phyloP scores from a whole-genome alignment of 768 basidiomycete genomes.

The Suillus tomentosus region DNA sequence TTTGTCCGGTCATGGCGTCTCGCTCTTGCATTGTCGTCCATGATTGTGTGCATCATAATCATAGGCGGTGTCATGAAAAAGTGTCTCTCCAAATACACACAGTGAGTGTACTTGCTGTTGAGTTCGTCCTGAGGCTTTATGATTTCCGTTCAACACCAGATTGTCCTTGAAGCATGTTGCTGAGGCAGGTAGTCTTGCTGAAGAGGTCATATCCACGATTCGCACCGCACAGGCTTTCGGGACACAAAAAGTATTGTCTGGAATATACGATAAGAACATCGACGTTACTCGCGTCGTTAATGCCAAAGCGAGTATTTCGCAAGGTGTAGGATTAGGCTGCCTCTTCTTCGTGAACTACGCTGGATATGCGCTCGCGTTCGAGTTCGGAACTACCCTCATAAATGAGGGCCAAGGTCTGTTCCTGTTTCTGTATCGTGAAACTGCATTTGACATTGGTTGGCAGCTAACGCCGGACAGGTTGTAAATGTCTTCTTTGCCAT shows the following conservation, averaged over 20 bases:
- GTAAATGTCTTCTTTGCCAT: constrained; percentile 55
- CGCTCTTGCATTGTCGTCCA: constrained; percentile 49
- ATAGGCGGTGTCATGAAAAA: constrained; percentile 43
- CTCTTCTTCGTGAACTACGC: constrained; percentile 55
- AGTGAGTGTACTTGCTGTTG: constrained; percentile 12
- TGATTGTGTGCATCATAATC: constrained; percentile 52
- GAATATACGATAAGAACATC: constrained; percentile 47
- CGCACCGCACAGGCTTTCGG: constrained; percentile 61
- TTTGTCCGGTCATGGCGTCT: constrained; percentile 46
- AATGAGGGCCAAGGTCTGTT: constrained; percentile 30
- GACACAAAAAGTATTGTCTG: constrained; percentile 43
- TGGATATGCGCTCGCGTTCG: constrained; percentile 42
- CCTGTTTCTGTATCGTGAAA: constrained; percentile 2
- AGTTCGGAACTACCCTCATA: constrained; percentile 55
- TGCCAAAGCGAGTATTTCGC: constrained; percentile 35
- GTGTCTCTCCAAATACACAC: constrained; percentile 35
- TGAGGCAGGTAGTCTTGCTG: constrained; percentile 54
- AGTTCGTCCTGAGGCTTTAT: neutral
- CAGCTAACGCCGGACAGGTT: constrained; percentile 45
- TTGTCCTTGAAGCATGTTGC: constrained; percentile 45
- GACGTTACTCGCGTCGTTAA: constrained; percentile 36
- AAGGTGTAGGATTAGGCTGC: constrained; percentile 40
- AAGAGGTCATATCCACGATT: constrained; percentile 59
- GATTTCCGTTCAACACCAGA: constrained; percentile 16
- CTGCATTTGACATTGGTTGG: neutral